A percentile compares a stretch with the other conserved stretches of the same genome.
Conservation (phyloP, 192 early-diverging fungal genomes). For the Coemansia sp. region DNA sequence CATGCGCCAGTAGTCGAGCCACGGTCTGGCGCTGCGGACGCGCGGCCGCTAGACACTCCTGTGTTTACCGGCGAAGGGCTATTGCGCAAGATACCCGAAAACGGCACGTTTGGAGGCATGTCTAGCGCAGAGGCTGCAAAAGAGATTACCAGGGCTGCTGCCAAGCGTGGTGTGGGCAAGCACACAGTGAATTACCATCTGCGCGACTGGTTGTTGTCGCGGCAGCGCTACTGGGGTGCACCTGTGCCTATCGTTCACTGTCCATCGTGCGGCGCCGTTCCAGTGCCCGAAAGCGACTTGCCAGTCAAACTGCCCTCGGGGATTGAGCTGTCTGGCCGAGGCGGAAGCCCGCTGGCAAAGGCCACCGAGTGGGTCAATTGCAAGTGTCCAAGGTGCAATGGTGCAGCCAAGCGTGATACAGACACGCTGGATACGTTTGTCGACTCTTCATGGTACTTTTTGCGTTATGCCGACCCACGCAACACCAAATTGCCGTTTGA, state of each 20-base stretch:
- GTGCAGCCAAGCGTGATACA: slow-evolving; percentile 72
- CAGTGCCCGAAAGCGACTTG: slow-evolving; percentile 76
- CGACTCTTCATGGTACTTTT: slow-evolving; percentile 96
- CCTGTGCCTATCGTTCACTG: slow-evolving; percentile 96
- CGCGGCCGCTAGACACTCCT: background rate
- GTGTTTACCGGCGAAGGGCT: slow-evolving; percentile 57
- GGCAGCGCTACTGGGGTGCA: slow-evolving; percentile 96
- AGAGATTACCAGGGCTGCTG: slow-evolving; percentile 54
- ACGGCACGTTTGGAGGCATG: slow-evolving; percentile 63
- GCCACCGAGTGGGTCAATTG: slow-evolving; percentile 68
- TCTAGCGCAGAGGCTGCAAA: slow-evolving; percentile 56
- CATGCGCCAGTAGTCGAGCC: slow-evolving; percentile 52
- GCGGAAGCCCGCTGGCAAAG: slow-evolving; percentile 66
- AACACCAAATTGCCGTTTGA: slow-evolving; percentile 60
- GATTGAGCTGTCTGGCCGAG: slow-evolving; percentile 59
- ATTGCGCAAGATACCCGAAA: slow-evolving; percentile 45
- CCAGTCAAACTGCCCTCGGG: slow-evolving; percentile 70
- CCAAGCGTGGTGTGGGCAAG: slow-evolving; percentile 50
- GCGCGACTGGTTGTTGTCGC: slow-evolving; percentile 93
- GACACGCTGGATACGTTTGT: slow-evolving; percentile 99
- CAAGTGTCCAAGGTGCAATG: slow-evolving; percentile 72
- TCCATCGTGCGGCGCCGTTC: slow-evolving; percentile 70
- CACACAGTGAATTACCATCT: slow-evolving; percentile 66
- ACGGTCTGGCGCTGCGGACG: background rate
- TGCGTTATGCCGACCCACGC: slow-evolving; percentile 77